phyloP scores from a whole-genome alignment of 306 rosid genomes.

The Rosa chinensis region DNA sequence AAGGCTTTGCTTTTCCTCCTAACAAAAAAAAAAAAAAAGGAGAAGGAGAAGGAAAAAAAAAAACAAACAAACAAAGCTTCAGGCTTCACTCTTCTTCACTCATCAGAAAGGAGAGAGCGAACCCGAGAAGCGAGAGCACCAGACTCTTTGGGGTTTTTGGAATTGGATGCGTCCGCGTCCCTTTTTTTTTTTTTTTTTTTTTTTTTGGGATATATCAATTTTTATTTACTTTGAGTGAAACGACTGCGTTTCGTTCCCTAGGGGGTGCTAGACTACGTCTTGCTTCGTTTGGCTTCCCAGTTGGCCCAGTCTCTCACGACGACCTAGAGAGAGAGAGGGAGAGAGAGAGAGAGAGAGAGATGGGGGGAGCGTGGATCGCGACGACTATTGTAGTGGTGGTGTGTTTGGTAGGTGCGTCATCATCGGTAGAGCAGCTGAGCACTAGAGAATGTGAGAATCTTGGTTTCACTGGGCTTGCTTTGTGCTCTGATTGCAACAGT shows the following conservation, averaged over 20 bases:
- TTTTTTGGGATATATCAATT: too few relatives aligned
- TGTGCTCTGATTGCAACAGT: slow-evolving; percentile 87
- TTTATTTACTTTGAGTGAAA: neutral
- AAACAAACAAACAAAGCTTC: neutral
- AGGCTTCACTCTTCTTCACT: neutral
- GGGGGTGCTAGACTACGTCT: too few relatives aligned
- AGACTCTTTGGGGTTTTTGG: too few relatives aligned
- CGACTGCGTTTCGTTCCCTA: neutral
- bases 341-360: slow-evolving; percentile 18
- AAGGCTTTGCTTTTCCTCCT: neutral
- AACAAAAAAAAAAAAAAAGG: neutral
- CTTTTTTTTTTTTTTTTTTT: too few relatives aligned
- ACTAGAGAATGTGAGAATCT: slow-evolving; percentile 85
- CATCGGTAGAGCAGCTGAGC: slow-evolving; percentile 55
- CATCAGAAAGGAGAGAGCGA: neutral
- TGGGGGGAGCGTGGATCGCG: slow-evolving; percentile 33
- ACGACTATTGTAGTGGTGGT: slow-evolving; percentile 18
- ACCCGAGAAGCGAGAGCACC: neutral
- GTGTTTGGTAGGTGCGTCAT: slow-evolving; percentile 1
- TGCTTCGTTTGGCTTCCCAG: neutral
- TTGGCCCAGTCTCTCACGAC: too few relatives aligned
- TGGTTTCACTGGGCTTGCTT: slow-evolving; percentile 86
- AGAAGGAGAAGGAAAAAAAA: too few relatives aligned
- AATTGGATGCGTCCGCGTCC: too few relatives aligned
- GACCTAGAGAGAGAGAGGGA: neutral